A percentile compares a stretch with the other conserved stretches of the same genome.
phyloP scores from a whole-genome alignment of 1,284 basidiomycete species.

The Fomitopsis schrenkii region DNA sequence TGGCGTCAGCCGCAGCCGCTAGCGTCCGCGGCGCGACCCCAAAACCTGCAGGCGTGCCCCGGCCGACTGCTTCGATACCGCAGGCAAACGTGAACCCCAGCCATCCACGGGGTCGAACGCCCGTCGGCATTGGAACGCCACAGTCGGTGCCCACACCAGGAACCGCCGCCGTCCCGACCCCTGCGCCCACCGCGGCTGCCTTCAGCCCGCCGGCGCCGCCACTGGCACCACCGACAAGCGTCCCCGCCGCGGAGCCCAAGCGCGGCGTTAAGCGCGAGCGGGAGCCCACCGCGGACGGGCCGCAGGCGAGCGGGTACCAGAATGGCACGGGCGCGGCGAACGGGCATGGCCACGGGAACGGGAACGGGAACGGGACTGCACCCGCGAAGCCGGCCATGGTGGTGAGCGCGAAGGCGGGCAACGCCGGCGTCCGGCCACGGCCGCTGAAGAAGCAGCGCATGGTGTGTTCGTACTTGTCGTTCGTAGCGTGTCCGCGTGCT shows the following conservation, averaged over 20 bases:
- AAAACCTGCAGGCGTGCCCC: conserved; percentile 15
- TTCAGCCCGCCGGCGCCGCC: conserved; percentile 16
- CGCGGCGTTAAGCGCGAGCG: conserved; percentile 46
- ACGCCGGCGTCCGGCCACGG: conserved; percentile 50
- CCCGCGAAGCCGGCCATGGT: conserved; percentile 17
- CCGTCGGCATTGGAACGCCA: conserved; percentile 30
- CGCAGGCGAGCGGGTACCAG: background rate
- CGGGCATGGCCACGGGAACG: no score
- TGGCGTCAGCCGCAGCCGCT: conserved; percentile 12
- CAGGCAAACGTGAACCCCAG: conserved; percentile 1
- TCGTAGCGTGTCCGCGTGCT: background rate
- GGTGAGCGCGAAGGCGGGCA: conserved; percentile 43
- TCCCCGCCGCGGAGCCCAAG: conserved; percentile 21
- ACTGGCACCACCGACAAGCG: conserved; percentile 21
- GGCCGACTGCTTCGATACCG: conserved; percentile 11
- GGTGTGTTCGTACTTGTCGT: conserved; percentile 39
- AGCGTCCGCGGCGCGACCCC: conserved; percentile 25
- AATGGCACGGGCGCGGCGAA: background rate
- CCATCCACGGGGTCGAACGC: conserved; percentile 32
- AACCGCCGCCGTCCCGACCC: conserved; percentile 10
- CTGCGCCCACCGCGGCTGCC: conserved; percentile 10
- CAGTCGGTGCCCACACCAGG: conserved; percentile 33
- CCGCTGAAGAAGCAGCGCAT: conserved; percentile 74
- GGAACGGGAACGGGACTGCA: conserved; percentile 9
- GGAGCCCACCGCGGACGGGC: conserved; percentile 21